A percentile compares a stretch with the other conserved stretches of the same genome.
Conservation (phyloP, 1,284 basidiomycete species). For the Ganoderma meredithae region DNA sequence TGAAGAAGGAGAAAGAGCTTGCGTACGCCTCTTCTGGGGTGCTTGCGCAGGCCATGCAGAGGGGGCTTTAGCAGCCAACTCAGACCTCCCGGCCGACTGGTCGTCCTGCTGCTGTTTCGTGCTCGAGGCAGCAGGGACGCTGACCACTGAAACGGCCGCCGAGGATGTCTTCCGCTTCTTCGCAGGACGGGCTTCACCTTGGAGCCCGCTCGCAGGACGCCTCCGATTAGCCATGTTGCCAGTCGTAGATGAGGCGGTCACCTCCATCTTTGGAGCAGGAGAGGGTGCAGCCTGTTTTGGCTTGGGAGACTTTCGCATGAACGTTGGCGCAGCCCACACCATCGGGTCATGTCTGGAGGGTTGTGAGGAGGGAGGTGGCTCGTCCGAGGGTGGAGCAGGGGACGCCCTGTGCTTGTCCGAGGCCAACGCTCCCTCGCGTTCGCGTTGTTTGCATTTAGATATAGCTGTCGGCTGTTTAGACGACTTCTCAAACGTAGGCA, state of each 20-base stretch:
- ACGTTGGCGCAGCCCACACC: slow-evolving; percentile 31
- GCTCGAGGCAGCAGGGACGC: too few species aligned
- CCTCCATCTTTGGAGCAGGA: not conserved
- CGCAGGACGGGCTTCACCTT: slow-evolving; percentile 15
- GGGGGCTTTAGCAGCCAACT: not conserved
- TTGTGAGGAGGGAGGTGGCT: not conserved
- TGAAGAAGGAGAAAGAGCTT: not conserved
- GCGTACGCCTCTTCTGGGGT: not conserved
- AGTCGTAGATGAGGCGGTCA: not conserved
- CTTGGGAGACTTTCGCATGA: slow-evolving; percentile 26
- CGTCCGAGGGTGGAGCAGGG: not conserved
- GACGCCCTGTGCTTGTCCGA: not conserved
- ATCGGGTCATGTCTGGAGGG: slow-evolving; percentile 26
- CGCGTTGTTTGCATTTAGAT: not conserved
- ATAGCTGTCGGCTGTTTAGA: not conserved
- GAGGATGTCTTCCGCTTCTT: slow-evolving; percentile 31
- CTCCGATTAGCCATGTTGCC: slow-evolving; percentile 7
- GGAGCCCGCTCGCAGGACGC: slow-evolving; percentile 9
- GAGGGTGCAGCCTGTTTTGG: not conserved
- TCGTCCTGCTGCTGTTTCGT: not conserved
- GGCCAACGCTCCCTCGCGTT: not conserved
- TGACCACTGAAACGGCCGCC: not conserved
- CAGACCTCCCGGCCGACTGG: not conserved
- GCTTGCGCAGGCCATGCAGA: not conserved
- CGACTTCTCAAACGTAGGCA: slow-evolving; percentile 24